Percentiles rank a stretch among this genome's conserved stretches.
phyloP scores from a whole-genome alignment of 164 flowering plant species.

The Chloranthus sessilifolius region DNA sequence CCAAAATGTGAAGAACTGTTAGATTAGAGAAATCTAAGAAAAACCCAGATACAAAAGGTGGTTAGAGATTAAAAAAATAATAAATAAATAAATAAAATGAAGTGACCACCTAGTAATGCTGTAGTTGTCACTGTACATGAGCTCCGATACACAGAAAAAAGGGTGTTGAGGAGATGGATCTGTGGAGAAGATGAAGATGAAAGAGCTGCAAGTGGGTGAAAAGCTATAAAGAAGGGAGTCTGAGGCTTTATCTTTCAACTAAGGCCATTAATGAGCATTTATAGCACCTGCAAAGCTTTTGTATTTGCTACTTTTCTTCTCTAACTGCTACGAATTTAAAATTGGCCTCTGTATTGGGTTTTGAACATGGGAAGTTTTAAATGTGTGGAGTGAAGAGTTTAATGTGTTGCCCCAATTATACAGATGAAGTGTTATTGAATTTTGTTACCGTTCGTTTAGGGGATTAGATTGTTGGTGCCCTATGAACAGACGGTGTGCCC shows the following conservation, averaged over 20 bases:
- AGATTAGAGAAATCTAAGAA: background rate
- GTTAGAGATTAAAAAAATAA: too few species aligned
- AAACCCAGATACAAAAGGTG: conserved; percentile 9
- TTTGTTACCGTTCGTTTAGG: too few species aligned
- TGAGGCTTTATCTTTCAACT: conserved; percentile 6
- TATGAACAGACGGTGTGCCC: too few species aligned
- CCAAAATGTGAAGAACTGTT: background rate
- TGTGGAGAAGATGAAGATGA: too few species aligned
- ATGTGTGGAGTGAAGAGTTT: too few species aligned
- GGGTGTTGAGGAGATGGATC: too few species aligned
- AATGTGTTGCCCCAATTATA: too few species aligned
- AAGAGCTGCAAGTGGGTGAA: conserved; percentile 2
- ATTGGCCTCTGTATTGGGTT: conserved; percentile 12
- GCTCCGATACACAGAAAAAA: too few species aligned
- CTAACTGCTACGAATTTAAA: background rate
- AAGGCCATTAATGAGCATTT: conserved; percentile 20
- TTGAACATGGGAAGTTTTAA: background rate
- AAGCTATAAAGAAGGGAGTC: background rate
- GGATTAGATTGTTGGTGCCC: too few species aligned
- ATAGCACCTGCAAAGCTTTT: conserved; percentile 16
- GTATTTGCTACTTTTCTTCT: conserved; percentile 5
- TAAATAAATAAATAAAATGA: conserved; percentile 1
- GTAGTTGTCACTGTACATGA: too few species aligned
- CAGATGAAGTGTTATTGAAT: too few species aligned
- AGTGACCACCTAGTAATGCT: conserved; percentile 8